Base-by-base conservation (phyloP, 768 basidiomycete species). In the Guyanaporus albipodus region DNA sequence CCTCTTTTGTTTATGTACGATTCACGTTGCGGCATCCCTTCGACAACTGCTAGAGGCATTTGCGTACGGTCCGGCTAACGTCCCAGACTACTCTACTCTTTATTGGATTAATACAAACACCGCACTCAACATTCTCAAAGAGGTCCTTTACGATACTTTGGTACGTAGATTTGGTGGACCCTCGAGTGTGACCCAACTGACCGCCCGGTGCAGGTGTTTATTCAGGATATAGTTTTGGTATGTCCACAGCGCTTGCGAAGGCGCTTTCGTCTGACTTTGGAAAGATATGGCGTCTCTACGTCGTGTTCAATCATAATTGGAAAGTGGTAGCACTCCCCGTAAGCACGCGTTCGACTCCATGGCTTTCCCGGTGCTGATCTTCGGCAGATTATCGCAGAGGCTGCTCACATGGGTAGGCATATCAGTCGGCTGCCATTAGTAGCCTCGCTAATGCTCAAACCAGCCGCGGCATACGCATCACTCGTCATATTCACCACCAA, bases 281-380 rank as follows among this genome's bases (percentile, higher is more conserved):
- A n/a, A n/a, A 42, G 42, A 34, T 42, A 9, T 42, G 32, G 42
- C 42, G 42, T 18, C 8, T 42, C 22, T 42, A 42, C 11, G 29
- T 42, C 32, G 42, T 42, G 22, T 42, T 42, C 14, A 12, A 24
- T 33, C 32, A 8, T 23, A 42, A 18, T 9, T 42, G 42, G 42
- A 42, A 26, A 34, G 2, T 21, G 5, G 32, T 42, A 9, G 5
- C 34, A 34, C 18, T 42, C n/a, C 21, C 29, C n/a, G 41, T 42
- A 26, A 42, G 42, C 23, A 24, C 17, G 1, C 10, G 2, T 17
- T 33, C 22, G 1, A 6, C n/a, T 41, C 9, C 11, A 6, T 42
- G 15, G 32, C 21, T 32, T 42, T 8, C 9, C 7, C 22, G 12
- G n/a, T 9, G 8, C 41, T 32, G 22, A 32, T 6, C n/a, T 9